phyloP scores from a whole-genome alignment of 2,329 filamentous ascomycete species.

The Penicillium thymicola region DNA sequence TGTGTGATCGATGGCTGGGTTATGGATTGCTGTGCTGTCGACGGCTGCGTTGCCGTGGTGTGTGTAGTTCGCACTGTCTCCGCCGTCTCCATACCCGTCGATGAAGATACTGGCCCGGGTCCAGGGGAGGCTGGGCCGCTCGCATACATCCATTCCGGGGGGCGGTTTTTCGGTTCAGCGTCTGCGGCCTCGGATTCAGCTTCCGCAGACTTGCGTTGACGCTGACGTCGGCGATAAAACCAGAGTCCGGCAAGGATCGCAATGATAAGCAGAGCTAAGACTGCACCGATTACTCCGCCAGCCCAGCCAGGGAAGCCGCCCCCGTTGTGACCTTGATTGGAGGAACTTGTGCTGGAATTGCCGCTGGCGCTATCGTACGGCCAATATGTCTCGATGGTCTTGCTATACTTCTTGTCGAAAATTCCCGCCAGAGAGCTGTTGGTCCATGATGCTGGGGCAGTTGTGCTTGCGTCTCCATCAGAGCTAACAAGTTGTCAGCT shows the following conservation, averaged over 20 bases:
- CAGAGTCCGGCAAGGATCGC: slow-evolving; percentile 13
- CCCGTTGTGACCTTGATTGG: slow-evolving; percentile 7
- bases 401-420: slow-evolving; percentile 57
- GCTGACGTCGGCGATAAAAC: slow-evolving; percentile 18
- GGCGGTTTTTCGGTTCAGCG: not conserved
- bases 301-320: slow-evolving; percentile 54
- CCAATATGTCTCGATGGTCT: slow-evolving; percentile 56
- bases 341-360: slow-evolving; percentile 13
- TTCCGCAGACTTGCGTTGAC: not conserved
- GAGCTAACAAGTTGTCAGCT: slow-evolving; percentile 18
- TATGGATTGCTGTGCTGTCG: not conserved
- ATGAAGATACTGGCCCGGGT: not conserved
- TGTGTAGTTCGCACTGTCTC: not conserved
- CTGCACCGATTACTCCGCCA: slow-evolving; percentile 49
- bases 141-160: not conserved
- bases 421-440: slow-evolving; percentile 49
- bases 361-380: slow-evolving; percentile 51
- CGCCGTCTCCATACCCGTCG: not conserved
- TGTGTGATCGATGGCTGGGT: not conserved
- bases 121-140: not conserved
- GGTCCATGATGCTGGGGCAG: slow-evolving; percentile 44
- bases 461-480: slow-evolving; percentile 32
- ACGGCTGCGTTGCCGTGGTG: not conserved
- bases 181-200: not conserved
- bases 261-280: slow-evolving; percentile 21